Evolutionary conservation across 805 yeast genomes (phyloP).

Genomic region (Kodamaea fukazawae): DNA sequence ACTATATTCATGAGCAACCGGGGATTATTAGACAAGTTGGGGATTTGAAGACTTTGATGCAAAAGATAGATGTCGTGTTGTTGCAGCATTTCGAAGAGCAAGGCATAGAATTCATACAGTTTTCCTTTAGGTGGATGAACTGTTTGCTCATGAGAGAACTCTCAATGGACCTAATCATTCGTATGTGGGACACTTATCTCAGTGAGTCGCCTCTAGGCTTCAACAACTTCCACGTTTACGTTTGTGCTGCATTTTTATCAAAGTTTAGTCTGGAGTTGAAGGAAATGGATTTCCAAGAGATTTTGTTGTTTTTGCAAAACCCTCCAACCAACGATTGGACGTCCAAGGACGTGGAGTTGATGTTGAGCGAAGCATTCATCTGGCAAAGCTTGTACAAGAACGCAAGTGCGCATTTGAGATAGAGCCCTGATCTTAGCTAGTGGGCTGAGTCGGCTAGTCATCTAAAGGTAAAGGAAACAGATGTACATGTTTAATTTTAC

Average conservation of each 20-base stretch:
- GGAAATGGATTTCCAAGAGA: constrained; percentile 90
- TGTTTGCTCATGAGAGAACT: constrained; percentile 94
- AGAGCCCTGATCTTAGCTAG: neutral
- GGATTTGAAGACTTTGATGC: constrained; percentile 72
- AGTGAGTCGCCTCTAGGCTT: constrained; percentile 76
- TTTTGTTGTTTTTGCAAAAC: constrained; percentile 84
- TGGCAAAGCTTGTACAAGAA: constrained; percentile 93
- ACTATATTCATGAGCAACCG: constrained; percentile 96
- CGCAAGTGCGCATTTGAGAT: constrained; percentile 80
- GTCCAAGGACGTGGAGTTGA: constrained; percentile 85
- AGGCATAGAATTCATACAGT: constrained; percentile 91
- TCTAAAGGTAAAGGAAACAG: neutral
- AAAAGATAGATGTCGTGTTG: constrained; percentile 73
- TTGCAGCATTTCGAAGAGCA: constrained; percentile 74
- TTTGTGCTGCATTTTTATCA: constrained; percentile 93
- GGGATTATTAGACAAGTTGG: constrained; percentile 91
- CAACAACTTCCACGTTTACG: constrained; percentile 91
- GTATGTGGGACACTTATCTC: constrained; percentile 98
- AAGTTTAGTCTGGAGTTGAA: constrained; percentile 79
- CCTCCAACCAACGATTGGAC: constrained; percentile 86
- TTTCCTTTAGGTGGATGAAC: constrained; percentile 98
- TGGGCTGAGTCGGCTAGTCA: neutral
- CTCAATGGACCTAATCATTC: constrained; percentile 67
- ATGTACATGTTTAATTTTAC: too few species aligned
- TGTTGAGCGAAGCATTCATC: constrained; percentile 92